Percentiles rank a stretch among this genome's conserved stretches.
Evolutionary conservation across 2,329 filamentous ascomycete genomes (phyloP).

Genomic region (Hypocreales sp.): DNA sequence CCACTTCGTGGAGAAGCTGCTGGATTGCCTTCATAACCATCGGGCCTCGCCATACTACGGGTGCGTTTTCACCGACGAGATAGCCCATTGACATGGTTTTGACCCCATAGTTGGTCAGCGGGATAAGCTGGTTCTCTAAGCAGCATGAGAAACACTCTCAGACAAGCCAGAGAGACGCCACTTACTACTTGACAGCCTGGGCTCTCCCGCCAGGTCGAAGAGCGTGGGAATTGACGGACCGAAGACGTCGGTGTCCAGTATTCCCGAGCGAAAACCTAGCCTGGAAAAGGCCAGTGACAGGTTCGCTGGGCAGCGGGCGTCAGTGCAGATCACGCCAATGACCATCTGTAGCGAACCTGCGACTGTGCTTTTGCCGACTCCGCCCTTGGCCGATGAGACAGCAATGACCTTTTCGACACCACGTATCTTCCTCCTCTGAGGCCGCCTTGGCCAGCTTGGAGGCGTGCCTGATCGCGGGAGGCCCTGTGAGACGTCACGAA

Average conservation of each 20-base stretch:
- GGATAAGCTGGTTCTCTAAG: conserved; percentile 64
- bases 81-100: conserved; percentile 99
- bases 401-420: conserved; percentile 86
- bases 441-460: conserved; percentile 51
- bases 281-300: conserved; percentile 76
- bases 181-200: conserved; percentile 57
- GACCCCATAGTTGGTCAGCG: conserved; percentile 84
- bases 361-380: conserved; percentile 94
- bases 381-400: conserved; percentile 94
- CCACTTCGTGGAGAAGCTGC: conserved; percentile 86
- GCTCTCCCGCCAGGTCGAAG: conserved; percentile 67
- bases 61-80: conserved; percentile 61
- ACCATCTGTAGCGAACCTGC: conserved; percentile 38
- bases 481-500: too few species aligned
- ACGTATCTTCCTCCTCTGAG: conserved; percentile 63
- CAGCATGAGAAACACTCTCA: conserved; percentile 4
- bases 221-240: conserved; percentile 88
- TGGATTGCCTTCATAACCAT: conserved; percentile 98
- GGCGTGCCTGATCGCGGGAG: conserved; percentile 59
- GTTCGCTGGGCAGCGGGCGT: conserved; percentile 39
- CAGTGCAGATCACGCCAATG: background rate
- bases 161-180: too few species aligned
- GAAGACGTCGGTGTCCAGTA: conserved; percentile 93
- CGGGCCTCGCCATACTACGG: conserved; percentile 86
- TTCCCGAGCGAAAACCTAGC: conserved; percentile 66